A percentile compares a stretch with the other conserved stretches of the same genome.
Conservation (phyloP, 148 eudicot genomes). For the Cornus suecica region DNA sequence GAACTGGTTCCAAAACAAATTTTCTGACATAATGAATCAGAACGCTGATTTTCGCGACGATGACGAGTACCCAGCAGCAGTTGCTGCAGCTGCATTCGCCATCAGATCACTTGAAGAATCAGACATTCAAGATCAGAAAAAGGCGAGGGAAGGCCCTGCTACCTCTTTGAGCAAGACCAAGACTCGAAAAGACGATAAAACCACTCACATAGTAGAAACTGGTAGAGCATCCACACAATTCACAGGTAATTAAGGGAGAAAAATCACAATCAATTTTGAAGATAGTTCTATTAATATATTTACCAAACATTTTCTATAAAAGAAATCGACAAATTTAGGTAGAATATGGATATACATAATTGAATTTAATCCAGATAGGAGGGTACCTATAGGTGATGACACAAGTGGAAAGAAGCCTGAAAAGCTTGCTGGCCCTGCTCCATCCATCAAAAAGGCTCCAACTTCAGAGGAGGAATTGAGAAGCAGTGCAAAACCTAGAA, state of each 20-base stretch:
- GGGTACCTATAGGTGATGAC: slow-evolving; percentile 8
- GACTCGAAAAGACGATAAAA: slow-evolving; percentile 23
- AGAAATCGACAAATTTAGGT: too few species aligned
- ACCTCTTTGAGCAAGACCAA: slow-evolving; percentile 32
- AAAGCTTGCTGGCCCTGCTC: slow-evolving; percentile 33
- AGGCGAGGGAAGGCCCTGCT: slow-evolving; percentile 16
- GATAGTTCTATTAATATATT: not conserved
- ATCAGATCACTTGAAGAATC: slow-evolving; percentile 57
- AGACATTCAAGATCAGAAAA: slow-evolving; percentile 21
- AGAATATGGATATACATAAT: slow-evolving; percentile 16
- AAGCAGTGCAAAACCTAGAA: slow-evolving; percentile 23
- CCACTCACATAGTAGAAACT: slow-evolving; percentile 7
- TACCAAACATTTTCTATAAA: too few species aligned
- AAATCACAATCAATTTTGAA: not conserved
- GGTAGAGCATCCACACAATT: slow-evolving; percentile 29
- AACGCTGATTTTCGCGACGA: slow-evolving; percentile 29
- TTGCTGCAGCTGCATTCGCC: slow-evolving; percentile 85
- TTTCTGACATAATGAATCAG: slow-evolving; percentile 44
- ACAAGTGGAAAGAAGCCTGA: slow-evolving; percentile 34
- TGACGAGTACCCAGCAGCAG: slow-evolving; percentile 53
- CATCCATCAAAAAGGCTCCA: slow-evolving; percentile 42
- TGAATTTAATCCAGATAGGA: too few species aligned
- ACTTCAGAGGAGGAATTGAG: slow-evolving; percentile 27
- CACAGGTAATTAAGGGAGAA: slow-evolving; percentile 39
- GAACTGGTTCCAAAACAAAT: slow-evolving; percentile 52